A percentile compares a stretch with the other conserved stretches of the same genome.
Conservation (phyloP, 805 yeast species). For the Lipomyces orientalis region DNA sequence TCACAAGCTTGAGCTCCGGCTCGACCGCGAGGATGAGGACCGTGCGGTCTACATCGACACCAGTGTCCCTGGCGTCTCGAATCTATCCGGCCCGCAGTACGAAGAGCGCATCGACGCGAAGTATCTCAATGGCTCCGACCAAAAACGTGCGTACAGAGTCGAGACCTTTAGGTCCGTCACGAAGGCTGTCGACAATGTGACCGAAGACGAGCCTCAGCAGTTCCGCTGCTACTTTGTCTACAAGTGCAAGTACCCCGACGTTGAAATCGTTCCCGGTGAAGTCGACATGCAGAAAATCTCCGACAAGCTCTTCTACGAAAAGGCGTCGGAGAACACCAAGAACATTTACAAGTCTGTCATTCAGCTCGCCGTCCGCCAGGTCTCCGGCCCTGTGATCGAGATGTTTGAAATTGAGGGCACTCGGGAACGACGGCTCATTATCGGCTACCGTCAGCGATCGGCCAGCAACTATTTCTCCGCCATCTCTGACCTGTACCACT, state of each 20-base stretch:
- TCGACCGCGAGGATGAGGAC: slow-evolving; percentile 77
- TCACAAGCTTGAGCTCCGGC: slow-evolving; percentile 68
- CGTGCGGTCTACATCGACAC: slow-evolving; percentile 93
- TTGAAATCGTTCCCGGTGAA: slow-evolving; percentile 47
- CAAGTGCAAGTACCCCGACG: slow-evolving; percentile 61
- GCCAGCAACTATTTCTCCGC: slow-evolving; percentile 90
- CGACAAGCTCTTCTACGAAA: slow-evolving; percentile 76
- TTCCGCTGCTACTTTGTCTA: slow-evolving; percentile 83
- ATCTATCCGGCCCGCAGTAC: slow-evolving; percentile 44
- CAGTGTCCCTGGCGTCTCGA: slow-evolving; percentile 53
- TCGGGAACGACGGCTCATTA: slow-evolving; percentile 83
- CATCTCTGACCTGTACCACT: slow-evolving; percentile 81
- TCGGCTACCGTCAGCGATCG: slow-evolving; percentile 83
- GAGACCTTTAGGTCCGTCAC: slow-evolving; percentile 76
- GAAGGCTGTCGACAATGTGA: slow-evolving; percentile 52
- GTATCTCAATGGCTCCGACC: slow-evolving; percentile 57
- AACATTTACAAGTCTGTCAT: slow-evolving; percentile 74
- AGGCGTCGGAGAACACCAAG: slow-evolving; percentile 81
- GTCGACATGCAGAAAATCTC: slow-evolving; percentile 70
- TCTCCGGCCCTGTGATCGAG: slow-evolving; percentile 77
- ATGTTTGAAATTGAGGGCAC: slow-evolving; percentile 79
- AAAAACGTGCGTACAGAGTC: slow-evolving; percentile 61
- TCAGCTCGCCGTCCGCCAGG: slow-evolving; percentile 67
- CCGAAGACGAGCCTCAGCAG: slow-evolving; percentile 51
- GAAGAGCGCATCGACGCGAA: slow-evolving; percentile 70